These are phyloP conservation scores for Penicillium malachiteum DNA, from an alignment of 495 filamentous ascomycete genomes.

Conservation along the genomic window DNA sequence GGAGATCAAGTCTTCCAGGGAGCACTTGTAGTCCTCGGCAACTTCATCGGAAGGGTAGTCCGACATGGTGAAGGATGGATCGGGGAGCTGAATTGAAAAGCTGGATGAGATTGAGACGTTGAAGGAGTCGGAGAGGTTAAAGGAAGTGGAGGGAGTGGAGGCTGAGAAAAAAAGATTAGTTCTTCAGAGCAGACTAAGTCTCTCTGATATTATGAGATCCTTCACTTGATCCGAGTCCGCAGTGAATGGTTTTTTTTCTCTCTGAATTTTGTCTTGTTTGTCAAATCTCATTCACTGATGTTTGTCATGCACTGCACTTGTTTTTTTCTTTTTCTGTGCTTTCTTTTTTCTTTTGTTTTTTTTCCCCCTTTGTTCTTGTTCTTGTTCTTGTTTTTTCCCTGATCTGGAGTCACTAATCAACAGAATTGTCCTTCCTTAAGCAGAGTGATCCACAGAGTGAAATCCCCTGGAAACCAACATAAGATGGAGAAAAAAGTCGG, in stretches of 20 bases:
- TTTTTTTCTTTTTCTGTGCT: constrained; percentile 9
- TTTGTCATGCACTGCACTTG: background rate
- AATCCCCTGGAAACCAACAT: constrained; percentile 32
- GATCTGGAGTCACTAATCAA: constrained; percentile 19
- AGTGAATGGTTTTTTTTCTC: constrained; percentile 4
- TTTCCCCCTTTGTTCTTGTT: constrained; percentile 15
- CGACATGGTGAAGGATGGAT: constrained; percentile 58
- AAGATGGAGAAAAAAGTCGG: constrained; percentile 44
- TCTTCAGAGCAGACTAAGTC: background rate
- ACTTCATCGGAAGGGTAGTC: constrained; percentile 79
- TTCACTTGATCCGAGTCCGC: constrained; percentile 6
- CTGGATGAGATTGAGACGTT: background rate
- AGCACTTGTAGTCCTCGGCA: constrained; percentile 90
- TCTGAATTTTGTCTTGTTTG: constrained; percentile 1
- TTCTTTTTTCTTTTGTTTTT: constrained; percentile 17
- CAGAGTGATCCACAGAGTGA: constrained; percentile 27
- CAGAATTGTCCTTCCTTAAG: constrained; percentile 30
- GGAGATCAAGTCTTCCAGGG: constrained; percentile 82
- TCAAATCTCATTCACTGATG: too few relatives aligned
- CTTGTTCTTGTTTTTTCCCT: constrained; percentile 5
- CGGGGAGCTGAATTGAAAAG: too few relatives aligned
- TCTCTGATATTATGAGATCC: background rate
- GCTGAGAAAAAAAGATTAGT: background rate
- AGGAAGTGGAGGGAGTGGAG: background rate
- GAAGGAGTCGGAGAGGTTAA: background rate